Conservation (phyloP, 2,329 filamentous ascomycete genomes). For the Ceratocystis papillata region DNA sequence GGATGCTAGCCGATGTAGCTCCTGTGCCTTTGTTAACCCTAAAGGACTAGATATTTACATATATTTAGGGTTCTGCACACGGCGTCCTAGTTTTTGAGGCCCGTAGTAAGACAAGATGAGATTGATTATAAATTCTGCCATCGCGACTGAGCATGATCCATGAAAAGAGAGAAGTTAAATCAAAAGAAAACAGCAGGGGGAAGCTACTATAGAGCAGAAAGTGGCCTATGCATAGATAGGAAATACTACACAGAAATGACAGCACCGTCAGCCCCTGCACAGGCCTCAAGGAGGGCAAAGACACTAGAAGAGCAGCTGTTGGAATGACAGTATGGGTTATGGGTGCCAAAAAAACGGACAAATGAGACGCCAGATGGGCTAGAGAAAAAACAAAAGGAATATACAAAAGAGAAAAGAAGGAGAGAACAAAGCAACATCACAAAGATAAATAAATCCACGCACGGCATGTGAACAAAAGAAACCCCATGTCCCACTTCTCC, state of each 20-base stretch:
- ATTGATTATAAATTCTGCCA: too few relatives aligned
- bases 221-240: too few relatives aligned
- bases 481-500: not conserved
- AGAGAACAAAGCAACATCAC: not conserved
- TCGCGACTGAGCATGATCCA: too few relatives aligned
- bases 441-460: not conserved
- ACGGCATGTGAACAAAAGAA: not conserved
- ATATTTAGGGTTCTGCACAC: not conserved
- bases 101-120: not conserved
- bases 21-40: not conserved
- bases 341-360: conserved; percentile 3
- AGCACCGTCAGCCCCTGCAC: not conserved
- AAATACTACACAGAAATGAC: too few relatives aligned
- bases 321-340: not conserved
- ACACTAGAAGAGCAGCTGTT: not conserved
- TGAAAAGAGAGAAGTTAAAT: too few relatives aligned
- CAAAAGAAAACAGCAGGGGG: too few relatives aligned
- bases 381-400: conserved; percentile 1
- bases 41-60: not conserved
- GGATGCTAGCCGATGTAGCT: not conserved
- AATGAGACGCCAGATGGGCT: not conserved
- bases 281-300: not conserved
- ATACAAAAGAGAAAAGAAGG: not conserved
- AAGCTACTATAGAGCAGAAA: too few relatives aligned
- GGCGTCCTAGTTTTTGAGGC: not conserved